phyloP scores from a whole-genome alignment of 1,284 basidiomycete species.

The Ceratobasidium sp. region DNA sequence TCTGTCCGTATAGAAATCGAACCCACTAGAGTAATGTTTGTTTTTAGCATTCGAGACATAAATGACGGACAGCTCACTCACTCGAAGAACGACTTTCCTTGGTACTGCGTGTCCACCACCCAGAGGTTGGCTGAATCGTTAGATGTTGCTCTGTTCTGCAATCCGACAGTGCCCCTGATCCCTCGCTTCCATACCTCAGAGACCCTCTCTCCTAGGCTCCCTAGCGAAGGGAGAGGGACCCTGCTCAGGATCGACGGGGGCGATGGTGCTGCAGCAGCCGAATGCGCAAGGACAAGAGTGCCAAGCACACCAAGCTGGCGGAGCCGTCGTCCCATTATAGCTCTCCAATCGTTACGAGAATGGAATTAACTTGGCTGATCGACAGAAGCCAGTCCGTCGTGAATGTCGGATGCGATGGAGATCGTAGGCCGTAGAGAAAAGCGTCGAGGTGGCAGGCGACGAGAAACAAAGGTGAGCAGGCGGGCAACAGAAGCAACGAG shows the following conservation, averaged over 20 bases:
- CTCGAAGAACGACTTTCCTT: slow-evolving; percentile 43
- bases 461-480: not conserved
- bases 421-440: not conserved
- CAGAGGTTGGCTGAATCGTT: slow-evolving; percentile 36
- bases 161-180: not conserved
- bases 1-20: slow-evolving; percentile 32
- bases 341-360: not conserved
- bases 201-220: slow-evolving; percentile 2
- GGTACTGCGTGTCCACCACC: slow-evolving; percentile 39
- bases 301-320: slow-evolving; percentile 5
- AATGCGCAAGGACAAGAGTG: slow-evolving; percentile 4
- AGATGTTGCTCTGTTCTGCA: not conserved
- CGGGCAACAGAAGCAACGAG: slow-evolving; percentile 1
- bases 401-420: not conserved
- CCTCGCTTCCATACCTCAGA: slow-evolving; percentile 10
- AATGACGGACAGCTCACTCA: slow-evolving; percentile 23
- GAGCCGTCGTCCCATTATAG: slow-evolving; percentile 9
- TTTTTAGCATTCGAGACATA: not conserved
- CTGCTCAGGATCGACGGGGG: slow-evolving; percentile 32
- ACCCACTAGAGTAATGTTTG: slow-evolving; percentile 10
- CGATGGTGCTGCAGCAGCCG: slow-evolving; percentile 4
- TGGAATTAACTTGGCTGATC: slow-evolving; percentile 6
- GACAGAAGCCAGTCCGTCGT: not conserved
- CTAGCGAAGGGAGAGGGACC: slow-evolving; percentile 22
- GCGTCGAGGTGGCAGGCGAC: not conserved